phyloP scores from a whole-genome alignment of 257 asterid genomes.

The Lantana camara region DNA sequence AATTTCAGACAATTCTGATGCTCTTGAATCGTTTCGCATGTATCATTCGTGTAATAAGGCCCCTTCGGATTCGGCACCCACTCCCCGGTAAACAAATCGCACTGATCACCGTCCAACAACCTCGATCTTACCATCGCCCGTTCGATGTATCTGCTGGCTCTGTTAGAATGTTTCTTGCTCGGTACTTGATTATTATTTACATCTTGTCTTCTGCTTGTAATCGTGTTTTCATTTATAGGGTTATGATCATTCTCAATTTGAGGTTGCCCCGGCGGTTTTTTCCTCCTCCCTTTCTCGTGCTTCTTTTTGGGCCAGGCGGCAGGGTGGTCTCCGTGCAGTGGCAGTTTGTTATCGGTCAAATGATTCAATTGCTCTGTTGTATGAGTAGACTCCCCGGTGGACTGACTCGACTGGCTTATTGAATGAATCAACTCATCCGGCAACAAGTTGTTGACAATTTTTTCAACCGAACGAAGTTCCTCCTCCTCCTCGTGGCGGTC shows the following conservation, averaged over 20 bases:
- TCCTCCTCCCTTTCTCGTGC: constrained; percentile 29
- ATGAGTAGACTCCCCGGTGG: too few relatives aligned
- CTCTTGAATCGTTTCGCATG: constrained; percentile 54
- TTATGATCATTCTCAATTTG: background rate
- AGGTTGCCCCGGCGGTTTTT: constrained; percentile 16
- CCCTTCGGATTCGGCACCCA: constrained; percentile 76
- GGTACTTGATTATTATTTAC: background rate
- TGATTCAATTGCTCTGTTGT: too few relatives aligned
- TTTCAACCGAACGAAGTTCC: too few relatives aligned
- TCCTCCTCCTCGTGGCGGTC: background rate
- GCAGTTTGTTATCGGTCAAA: too few relatives aligned
- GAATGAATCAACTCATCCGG: too few relatives aligned
- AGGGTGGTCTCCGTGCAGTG: background rate
- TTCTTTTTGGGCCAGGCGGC: constrained; percentile 6
- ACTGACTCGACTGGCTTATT: too few relatives aligned
- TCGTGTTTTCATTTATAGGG: background rate
- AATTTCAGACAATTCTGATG: constrained; percentile 66
- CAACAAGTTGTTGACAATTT: too few relatives aligned
- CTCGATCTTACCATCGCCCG: constrained; percentile 24
- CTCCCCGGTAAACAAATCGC: constrained; percentile 77
- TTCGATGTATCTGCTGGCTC: too few relatives aligned
- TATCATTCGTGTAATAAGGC: constrained; percentile 68
- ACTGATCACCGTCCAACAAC: constrained; percentile 32
- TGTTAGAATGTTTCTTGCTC: background rate
- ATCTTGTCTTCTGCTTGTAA: too few relatives aligned